Evolutionary conservation across 352 stramenopile genomes (phyloP).

Genomic region (Phytophthora gonapodyides): DNA sequence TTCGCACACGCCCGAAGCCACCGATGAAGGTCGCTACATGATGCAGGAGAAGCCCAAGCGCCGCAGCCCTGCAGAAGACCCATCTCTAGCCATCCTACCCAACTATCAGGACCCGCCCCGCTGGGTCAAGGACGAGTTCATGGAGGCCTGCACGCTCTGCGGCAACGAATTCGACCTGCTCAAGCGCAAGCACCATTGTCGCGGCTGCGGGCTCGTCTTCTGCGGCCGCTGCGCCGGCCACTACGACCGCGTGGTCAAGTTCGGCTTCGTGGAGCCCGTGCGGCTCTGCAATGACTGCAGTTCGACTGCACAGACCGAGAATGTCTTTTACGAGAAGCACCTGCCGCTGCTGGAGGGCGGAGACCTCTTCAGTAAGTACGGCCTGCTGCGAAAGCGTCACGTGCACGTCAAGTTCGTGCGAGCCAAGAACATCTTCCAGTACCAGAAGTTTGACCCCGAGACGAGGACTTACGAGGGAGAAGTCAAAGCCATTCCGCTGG

Average conservation of each 20-base stretch:
- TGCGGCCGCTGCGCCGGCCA: slow-evolving; percentile 51
- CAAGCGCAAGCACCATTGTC: slow-evolving; percentile 73
- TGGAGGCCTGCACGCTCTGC: slow-evolving; percentile 60
- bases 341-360: slow-evolving; percentile 63
- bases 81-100: slow-evolving; percentile 28
- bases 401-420: slow-evolving; percentile 65
- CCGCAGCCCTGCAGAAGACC: slow-evolving; percentile 17
- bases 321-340: slow-evolving; percentile 68
- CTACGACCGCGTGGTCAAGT: slow-evolving; percentile 70
- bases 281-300: slow-evolving; percentile 55
- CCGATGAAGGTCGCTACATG: slow-evolving; percentile 50
- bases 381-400: slow-evolving; percentile 58
- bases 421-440: slow-evolving; percentile 71
- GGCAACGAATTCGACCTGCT: slow-evolving; percentile 59
- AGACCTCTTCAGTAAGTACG: slow-evolving; percentile 75
- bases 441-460: slow-evolving; percentile 66
- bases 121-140: slow-evolving; percentile 63
- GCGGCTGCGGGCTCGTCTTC: slow-evolving; percentile 62
- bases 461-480: slow-evolving; percentile 49
- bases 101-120: slow-evolving; percentile 55
- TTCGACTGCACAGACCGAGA: slow-evolving; percentile 49
- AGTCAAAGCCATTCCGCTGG: slow-evolving; percentile 70
- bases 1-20: slow-evolving; percentile 20
- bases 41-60: slow-evolving; percentile 30
- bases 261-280: slow-evolving; percentile 63